Evolutionary conservation across 352 stramenopile genomes (phyloP).

Genomic region (Globisporangium mamillatum): DNA sequence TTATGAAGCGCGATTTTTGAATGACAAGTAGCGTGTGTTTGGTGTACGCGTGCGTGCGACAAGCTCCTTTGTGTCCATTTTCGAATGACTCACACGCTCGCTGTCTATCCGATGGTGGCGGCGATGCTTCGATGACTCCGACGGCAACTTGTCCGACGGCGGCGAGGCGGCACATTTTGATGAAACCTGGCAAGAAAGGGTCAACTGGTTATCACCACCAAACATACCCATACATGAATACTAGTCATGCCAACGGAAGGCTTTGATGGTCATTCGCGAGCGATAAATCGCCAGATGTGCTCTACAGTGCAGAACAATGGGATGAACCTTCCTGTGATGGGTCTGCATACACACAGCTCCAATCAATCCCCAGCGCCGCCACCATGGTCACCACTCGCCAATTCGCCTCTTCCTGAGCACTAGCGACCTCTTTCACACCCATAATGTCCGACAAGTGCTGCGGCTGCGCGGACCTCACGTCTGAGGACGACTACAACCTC

Average conservation of each 20-base stretch:
- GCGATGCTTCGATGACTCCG: neutral
- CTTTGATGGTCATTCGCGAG: neutral
- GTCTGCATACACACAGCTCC: neutral
- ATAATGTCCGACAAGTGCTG: slow-evolving; percentile 40
- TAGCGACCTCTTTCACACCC: neutral
- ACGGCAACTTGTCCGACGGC: neutral
- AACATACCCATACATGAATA: neutral
- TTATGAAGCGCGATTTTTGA: neutral
- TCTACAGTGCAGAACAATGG: neutral
- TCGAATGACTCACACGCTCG: neutral
- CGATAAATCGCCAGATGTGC: neutral
- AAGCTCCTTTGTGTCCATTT: neutral
- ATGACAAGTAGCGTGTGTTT: neutral
- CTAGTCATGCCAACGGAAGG: neutral
- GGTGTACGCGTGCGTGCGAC: neutral
- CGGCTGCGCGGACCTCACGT: slow-evolving; percentile 32
- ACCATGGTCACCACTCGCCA: neutral
- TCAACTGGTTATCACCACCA: neutral
- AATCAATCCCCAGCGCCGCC: neutral
- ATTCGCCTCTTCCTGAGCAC: neutral
- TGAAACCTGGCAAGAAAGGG: neutral
- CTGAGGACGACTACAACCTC: slow-evolving; percentile 44
- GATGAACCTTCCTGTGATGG: neutral
- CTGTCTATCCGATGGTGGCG: neutral
- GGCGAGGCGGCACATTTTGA: neutral